Percentiles rank a stretch among this genome's conserved stretches.
phyloP scores from a whole-genome alignment of 441 rosid genomes.

The Corymbia calophylla region DNA sequence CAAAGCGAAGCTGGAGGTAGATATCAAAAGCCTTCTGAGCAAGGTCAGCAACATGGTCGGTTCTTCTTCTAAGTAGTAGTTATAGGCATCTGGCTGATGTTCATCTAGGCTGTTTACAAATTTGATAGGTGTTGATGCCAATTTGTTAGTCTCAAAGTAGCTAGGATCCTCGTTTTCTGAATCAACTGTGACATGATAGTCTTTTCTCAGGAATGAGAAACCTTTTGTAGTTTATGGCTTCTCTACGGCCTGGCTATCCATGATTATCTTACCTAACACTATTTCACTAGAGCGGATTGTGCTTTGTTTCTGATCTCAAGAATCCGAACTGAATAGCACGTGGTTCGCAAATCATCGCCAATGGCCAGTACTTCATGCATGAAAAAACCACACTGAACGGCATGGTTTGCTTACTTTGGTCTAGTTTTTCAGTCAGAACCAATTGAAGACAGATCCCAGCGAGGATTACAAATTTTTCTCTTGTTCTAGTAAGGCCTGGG shows the following conservation, averaged over 20 bases:
- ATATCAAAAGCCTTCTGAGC: conserved; percentile 58
- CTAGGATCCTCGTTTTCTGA: background rate
- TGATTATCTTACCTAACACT: background rate
- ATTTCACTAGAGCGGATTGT: conserved; percentile 12
- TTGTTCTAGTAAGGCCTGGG: background rate
- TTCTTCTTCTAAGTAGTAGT: conserved; percentile 26
- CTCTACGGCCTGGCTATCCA: background rate
- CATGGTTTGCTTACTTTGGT: background rate
- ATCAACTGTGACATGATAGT: background rate
- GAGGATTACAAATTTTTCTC: background rate
- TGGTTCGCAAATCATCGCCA: background rate
- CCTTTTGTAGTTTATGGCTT: background rate
- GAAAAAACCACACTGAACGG: background rate
- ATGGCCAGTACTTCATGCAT: background rate
- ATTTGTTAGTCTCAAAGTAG: background rate
- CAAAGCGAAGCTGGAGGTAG: conserved; percentile 57
- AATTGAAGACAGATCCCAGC: background rate
- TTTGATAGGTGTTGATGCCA: background rate
- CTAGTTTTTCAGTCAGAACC: background rate
- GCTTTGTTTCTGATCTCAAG: background rate
- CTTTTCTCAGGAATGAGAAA: background rate
- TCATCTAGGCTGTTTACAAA: background rate
- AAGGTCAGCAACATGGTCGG: conserved; percentile 65
- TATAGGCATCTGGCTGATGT: background rate
- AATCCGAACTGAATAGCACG: background rate